Base-by-base conservation (phyloP, 805 yeast genomes). In the Saccharomycopsis malanga region DNA sequence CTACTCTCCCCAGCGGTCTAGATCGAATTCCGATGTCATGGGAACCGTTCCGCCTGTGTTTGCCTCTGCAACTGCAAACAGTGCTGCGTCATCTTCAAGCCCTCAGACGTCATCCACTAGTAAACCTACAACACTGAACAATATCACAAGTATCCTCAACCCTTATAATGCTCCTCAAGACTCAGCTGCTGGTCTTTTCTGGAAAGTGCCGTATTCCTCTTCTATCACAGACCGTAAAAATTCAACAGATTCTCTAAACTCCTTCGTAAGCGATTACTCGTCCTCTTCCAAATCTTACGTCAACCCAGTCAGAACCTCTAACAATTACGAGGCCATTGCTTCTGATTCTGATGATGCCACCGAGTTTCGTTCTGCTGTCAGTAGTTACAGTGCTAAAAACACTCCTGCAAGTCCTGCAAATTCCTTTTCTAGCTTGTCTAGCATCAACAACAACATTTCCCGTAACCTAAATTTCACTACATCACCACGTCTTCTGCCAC, bases 201-300 rank as follows among this genome's bases (percentile, higher is more conserved):
- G 83, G 83, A 77, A 75, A 55, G 82, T 76, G 3, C 82, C 82
- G 4, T 74, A 74, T 56, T 79, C 75, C 52, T 71, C 75, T 72
- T 79, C 81, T 0, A 46, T 54, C 24, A 56, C 42, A 49, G 58
- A 65, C 24, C 57, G 76, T 39, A 59, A 77, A 42, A 67, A 69
- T 3, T 74, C 80, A 1, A 60, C 73, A 3, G 81, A 75, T 50
- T 74, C 79, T 2, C 57, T 74, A 3, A 64, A 73, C 35, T 74
- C 80, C 0, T 68, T 71, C 14, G 67, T 73, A 29, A 68, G 73
- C 32, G 65, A 65, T 49, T 53, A 68, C 46, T 62, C 69, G 38
- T 54, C 68, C 46, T 62, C 69, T 38, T 3, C 17, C 17, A 41
- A 25, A 20, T 35, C 48, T 3, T 35, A 37, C 12, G 14, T 20